Evolutionary conservation across 2,329 filamentous ascomycete species (phyloP), one percentile per base, ranked within the genome.

Genomic region (Xylariaceae sp.): DNA sequence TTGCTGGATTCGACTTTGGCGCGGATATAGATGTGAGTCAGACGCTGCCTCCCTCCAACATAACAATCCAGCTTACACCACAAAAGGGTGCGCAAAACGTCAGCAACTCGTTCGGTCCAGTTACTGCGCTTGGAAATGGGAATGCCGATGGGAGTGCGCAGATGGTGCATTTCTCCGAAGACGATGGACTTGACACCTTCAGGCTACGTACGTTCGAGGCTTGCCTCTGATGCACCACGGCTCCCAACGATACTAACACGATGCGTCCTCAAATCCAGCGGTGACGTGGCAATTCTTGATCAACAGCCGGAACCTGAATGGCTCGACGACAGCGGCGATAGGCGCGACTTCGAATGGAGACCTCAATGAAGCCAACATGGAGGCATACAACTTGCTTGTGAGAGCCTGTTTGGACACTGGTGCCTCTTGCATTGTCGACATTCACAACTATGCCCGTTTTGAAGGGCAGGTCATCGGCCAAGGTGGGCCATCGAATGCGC

Each of bases 381-480:
- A 55, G 2, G 65, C 69, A 29, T 83, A 79, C 52, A 71, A 83
- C 51, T 63, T 67, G 19, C 61, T 83, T 8, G 65, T 83, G 17
- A 70, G 79, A 50, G 69, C 67, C 19, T 83, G 79, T 50, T 62
- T 83, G 15, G 63, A 56, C 15, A 75, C 76, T 0, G 78, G 77
- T 17, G 74, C 78, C 2, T 62, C 69, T 47, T 83, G 79, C 57
- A 75, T 83, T 53, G 65, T 83, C 41, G 78, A 83, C 43, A 58
- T 78, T 19, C 73, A 78, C 64, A 78, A 78, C 59, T 78, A 69
- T 61, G 79, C 72, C 0, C 71, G 81, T 36, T 84, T 76, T 69
- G 74, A 85, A 49, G 75, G 75, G 12, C 61, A 62, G 3, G 78
- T 86, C 48, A 74, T 86, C 42, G 82, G 81, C 1, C 81, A 85